Conservation (phyloP, 2,329 filamentous ascomycete genomes). For the Microdochium trichocladiopsis region DNA sequence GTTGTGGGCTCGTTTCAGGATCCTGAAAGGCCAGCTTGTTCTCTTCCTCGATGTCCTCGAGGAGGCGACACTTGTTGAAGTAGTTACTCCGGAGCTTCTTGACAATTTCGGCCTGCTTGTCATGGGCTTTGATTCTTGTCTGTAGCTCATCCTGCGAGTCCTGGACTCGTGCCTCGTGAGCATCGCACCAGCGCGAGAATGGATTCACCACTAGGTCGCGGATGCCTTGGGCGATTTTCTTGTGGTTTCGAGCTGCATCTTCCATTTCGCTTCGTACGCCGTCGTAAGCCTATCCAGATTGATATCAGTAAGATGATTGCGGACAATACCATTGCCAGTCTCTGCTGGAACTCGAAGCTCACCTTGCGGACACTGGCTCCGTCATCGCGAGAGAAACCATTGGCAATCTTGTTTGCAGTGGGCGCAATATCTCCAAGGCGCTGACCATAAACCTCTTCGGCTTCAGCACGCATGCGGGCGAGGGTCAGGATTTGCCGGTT, state of each 20-base stretch:
- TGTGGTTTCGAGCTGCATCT: conserved; percentile 81
- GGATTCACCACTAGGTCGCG: conserved; percentile 91
- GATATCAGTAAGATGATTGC: neutral
- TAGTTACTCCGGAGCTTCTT: conserved; percentile 94
- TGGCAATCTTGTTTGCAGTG: conserved; percentile 71
- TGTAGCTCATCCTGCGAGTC: conserved; percentile 95
- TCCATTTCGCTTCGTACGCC: conserved; percentile 90
- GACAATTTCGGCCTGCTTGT: conserved; percentile 82
- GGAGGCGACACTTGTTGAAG: conserved; percentile 96
- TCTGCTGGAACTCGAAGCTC: conserved; percentile 13
- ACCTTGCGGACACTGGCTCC: conserved; percentile 95
- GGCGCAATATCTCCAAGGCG: conserved; percentile 76
- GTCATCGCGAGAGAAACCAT: conserved; percentile 85
- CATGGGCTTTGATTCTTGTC: conserved; percentile 81
- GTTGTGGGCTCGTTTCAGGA: conserved; percentile 62
- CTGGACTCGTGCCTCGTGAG: conserved; percentile 84
- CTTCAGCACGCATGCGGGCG: conserved; percentile 89
- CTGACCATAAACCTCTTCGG: conserved; percentile 82
- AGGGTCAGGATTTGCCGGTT: conserved; percentile 91
- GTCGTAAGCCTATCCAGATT: conserved; percentile 68
- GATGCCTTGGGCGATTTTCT: conserved; percentile 94
- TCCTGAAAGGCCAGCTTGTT: conserved; percentile 97
- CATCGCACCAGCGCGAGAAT: conserved; percentile 93
- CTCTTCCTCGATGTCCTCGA: conserved; percentile 96
- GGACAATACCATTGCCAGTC: neutral